Percentiles rank a stretch among this genome's conserved stretches.
These are phyloP conservation scores for Tetrahymena malaccensis DNA, from an alignment of 73 alveolate genomes.

Conservation along the genomic window DNA sequence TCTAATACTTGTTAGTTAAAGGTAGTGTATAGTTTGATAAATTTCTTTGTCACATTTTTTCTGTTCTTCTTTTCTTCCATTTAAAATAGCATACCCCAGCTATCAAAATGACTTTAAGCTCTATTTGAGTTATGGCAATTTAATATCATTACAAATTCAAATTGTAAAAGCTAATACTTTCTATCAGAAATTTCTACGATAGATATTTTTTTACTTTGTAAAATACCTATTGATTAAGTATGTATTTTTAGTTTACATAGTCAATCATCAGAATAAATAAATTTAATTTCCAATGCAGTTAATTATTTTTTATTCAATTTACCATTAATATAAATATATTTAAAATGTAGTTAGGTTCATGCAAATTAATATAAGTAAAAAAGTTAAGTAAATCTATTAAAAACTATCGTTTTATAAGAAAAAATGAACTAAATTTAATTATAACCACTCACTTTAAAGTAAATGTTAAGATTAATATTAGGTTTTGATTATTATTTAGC, in stretches of 20 bases:
- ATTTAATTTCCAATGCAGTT: not conserved
- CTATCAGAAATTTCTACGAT: not conserved
- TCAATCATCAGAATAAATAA: not conserved
- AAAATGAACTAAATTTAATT: too few relatives aligned
- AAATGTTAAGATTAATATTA: not conserved
- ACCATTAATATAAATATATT: not conserved
- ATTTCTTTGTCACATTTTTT: too few relatives aligned
- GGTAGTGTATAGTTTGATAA: not conserved
- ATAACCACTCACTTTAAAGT: not conserved
- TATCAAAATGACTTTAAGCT: too few relatives aligned
- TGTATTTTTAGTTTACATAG: not conserved
- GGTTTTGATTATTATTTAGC: too few relatives aligned
- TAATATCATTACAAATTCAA: not conserved
- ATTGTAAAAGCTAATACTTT: too few relatives aligned
- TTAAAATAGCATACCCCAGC: not conserved
- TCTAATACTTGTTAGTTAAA: too few relatives aligned
- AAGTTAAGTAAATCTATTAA: not conserved
- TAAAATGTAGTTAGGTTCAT: not conserved
- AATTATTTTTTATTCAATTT: too few relatives aligned
- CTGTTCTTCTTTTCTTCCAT: not conserved
- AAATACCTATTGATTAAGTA: not conserved
- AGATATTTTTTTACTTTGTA: not conserved
- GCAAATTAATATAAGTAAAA: not conserved
- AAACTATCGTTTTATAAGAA: not conserved
- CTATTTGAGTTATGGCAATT: not conserved